Base-by-base conservation (phyloP, 2,329 filamentous ascomycete species). In the Phaeoacremonium minimum region DNA sequence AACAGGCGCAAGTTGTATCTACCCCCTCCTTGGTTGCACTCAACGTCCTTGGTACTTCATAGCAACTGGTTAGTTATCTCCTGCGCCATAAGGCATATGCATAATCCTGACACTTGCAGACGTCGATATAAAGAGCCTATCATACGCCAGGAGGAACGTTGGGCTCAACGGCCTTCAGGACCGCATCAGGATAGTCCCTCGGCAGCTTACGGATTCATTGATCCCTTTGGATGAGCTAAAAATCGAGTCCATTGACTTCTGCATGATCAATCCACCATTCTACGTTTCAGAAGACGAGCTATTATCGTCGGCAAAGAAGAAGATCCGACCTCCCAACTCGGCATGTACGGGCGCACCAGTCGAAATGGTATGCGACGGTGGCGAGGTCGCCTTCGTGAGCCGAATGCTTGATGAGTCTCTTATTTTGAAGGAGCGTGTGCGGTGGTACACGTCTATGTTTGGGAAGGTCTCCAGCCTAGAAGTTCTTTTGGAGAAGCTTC, bases 231-330 rank as follows among this genome's bases (percentile, higher is more conserved):
- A 79, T 28, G 68, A 69, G 1, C 52, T 81, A 1, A 60, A 57
- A 15, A 54, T 75, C 5, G 55, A 63, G 7, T 52, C 44, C 4
- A 68, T 95, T 30, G 83, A 91, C 54, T 96, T 97, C 56, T 80
- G 78, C 40, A 94, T 97, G 80, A 91, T 85, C 45, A 98, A 98
- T 48, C 93, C 93, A 0, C 93, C 93, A 0, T 98, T 98, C 63
- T 97, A 96, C 65, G 60, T 70, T n/a, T 89, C 86, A 0, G 64
- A 74, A 4, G 61, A 71, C 5, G 88, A 94, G 34, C 76, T 96
- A 60, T 47, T 73, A 4, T 62, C 67, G 4, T 83, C 83, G 2
- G 83, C 86, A 0, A 58, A 67, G 13, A 60, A 71, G 26, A 95
- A 96, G 57, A 61, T 71, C 4, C 70, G 73, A 0, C 80, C 80